Base-by-base conservation (phyloP, 1,139 yeast species). In the Pichia kudriavzevii region DNA sequence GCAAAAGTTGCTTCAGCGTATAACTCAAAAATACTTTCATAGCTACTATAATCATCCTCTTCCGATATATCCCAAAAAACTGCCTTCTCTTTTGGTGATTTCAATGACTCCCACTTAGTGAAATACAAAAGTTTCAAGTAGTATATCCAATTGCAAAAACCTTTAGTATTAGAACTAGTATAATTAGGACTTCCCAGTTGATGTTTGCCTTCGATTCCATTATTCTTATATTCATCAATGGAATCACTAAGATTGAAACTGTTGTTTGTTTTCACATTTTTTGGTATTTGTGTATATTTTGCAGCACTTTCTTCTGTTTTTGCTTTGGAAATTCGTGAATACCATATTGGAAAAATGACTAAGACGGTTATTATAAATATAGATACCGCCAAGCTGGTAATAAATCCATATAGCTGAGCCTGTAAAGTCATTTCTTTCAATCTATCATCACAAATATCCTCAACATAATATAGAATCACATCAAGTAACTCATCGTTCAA, bases 401-500 rank as follows among this genome's bases (percentile, higher is more conserved):
- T 9, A 6, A 36, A 21, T 5, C 34, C 37, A 26, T 39, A 39
- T 11, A 33, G 17, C 24, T 25, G 22, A 16, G 36, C 22, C 16
- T 34, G 32, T 9, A 18, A 6, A 18, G 13, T 26, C 11, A 39
- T 23, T 9, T 36, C 38, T 20, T 28, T 23, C 2, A 36, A 20
- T 19, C 31, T 33, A 22, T 32, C 38, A 6, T 39, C 42, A 31
- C 32, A 39, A 5, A 36, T n/a, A 18, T 36, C 35, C 13, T 39
- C 42, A 4, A 34, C 35, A 28, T 36, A 39, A 14, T 30, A 32
- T 18, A 36, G 17, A 16, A 39, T 26, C 18, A 39, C 12, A 19
- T 39, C 38, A 13, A 39, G 5, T 2, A 35, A 8, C 8, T 39
- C 40, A 6, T 39, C 40, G 12, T 22, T 18, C 3, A 24, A 5